Evolutionary conservation across 2,329 filamentous ascomycete genomes (phyloP).

Genomic region (Fusarium napiforme): DNA sequence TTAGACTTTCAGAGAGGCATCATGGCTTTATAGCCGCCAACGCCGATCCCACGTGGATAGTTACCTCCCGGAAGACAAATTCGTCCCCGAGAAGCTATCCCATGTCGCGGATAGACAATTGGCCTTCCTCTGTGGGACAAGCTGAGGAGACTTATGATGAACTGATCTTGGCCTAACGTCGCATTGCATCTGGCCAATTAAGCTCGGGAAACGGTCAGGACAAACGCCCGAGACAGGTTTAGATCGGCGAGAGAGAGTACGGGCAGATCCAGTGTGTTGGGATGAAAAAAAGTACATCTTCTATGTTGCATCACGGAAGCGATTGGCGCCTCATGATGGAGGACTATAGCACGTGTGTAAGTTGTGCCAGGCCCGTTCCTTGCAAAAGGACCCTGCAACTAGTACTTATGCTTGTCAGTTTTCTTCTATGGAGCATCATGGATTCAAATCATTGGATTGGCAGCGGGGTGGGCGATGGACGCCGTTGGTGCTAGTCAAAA

Average conservation of each 20-base stretch:
- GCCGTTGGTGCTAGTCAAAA: constrained; percentile 23
- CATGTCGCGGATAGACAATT: constrained; percentile 22
- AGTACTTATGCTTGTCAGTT: constrained; percentile 23
- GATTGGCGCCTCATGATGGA: constrained; percentile 38
- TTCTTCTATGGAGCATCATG: neutral
- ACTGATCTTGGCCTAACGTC: constrained; percentile 31
- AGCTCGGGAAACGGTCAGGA: constrained; percentile 21
- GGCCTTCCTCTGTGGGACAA: constrained; percentile 42
- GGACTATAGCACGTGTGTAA: constrained; percentile 40
- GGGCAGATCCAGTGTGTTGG: constrained; percentile 36
- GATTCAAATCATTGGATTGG: neutral
- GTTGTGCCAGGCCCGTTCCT: constrained; percentile 22
- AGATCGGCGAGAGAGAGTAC: constrained; percentile 31
- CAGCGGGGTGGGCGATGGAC: neutral
- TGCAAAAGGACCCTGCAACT: constrained; percentile 24
- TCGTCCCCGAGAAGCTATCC: constrained; percentile 19
- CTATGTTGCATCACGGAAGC: constrained; percentile 15
- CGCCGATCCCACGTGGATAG: constrained; percentile 36
- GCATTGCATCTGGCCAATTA: constrained; percentile 30
- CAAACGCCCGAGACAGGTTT: constrained; percentile 23
- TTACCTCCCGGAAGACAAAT: constrained; percentile 28
- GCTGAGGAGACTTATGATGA: constrained; percentile 26
- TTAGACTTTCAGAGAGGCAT: constrained; percentile 18
- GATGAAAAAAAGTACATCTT: constrained; percentile 26
- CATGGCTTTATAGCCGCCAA: constrained; percentile 38